These are phyloP conservation scores for Cercophora samala DNA, from an alignment of 495 filamentous ascomycete genomes.

Conservation along the genomic window DNA sequence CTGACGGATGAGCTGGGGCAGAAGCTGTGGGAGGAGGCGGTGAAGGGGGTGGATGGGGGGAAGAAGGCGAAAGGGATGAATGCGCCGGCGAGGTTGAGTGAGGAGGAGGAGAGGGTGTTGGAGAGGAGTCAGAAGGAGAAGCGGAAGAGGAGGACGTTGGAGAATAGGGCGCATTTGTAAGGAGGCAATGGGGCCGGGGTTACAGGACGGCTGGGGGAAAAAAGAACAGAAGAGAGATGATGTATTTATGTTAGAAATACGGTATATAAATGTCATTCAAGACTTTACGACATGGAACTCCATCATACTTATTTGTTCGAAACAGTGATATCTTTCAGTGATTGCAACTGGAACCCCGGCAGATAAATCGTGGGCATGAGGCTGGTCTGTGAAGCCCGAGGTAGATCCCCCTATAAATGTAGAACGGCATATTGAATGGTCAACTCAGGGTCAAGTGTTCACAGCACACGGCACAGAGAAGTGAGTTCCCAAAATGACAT, in stretches of 20 bases:
- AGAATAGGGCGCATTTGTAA: constrained; percentile 48
- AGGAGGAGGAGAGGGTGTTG: constrained; percentile 41
- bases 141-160: constrained; percentile 41
- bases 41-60: constrained; percentile 21
- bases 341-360: too few relatives aligned
- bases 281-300: neutral
- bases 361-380: too few relatives aligned
- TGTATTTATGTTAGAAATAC: neutral
- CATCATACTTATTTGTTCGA: too few relatives aligned
- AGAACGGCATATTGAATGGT: too few relatives aligned
- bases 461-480: too few relatives aligned
- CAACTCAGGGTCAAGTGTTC: too few relatives aligned
- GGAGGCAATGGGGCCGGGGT: neutral
- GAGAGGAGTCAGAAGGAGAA: constrained; percentile 36
- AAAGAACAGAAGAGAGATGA: neutral
- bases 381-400: too few relatives aligned
- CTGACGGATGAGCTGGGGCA: constrained; percentile 61
- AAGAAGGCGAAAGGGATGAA: constrained; percentile 27
- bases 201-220: neutral
- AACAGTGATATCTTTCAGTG: too few relatives aligned
- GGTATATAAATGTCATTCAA: neutral
- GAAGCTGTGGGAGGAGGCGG: constrained; percentile 47
- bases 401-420: too few relatives aligned
- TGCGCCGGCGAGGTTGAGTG: constrained; percentile 36
- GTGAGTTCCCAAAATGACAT: too few relatives aligned